Conservation (phyloP, 495 filamentous ascomycete genomes). For the Xylaria cubensis region DNA sequence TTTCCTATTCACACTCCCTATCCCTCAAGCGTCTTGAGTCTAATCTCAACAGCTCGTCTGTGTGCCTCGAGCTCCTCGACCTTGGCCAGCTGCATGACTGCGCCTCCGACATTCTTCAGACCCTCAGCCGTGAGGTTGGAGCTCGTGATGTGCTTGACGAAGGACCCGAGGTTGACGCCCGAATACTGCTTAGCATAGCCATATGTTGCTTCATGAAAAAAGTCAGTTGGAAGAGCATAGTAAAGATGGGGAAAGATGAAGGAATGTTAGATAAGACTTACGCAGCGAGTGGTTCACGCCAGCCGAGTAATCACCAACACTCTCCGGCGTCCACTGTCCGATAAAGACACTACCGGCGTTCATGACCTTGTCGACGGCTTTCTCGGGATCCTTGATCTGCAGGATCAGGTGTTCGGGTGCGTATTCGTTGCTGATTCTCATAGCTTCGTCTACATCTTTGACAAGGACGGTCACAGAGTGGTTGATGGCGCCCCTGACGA, state of each 20-base stretch:
- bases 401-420: conserved; percentile 98
- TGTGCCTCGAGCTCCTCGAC: conserved; percentile 97
- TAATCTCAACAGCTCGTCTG: conserved; percentile 86
- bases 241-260: neutral
- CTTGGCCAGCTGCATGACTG: conserved; percentile 91
- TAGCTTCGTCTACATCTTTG: conserved; percentile 78
- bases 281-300: conserved; percentile 97
- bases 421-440: conserved; percentile 88
- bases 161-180: conserved; percentile 92
- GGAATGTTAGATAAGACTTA: conserved; percentile 57
- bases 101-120: conserved; percentile 77
- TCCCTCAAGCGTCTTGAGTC: conserved; percentile 52
- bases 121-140: conserved; percentile 87
- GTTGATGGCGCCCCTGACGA: conserved; percentile 87
- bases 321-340: conserved; percentile 94
- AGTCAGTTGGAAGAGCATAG: neutral
- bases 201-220: conserved; percentile 75
- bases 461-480: conserved; percentile 92
- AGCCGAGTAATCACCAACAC: conserved; percentile 95
- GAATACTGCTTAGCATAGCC: conserved; percentile 98
- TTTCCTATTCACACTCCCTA: too few species aligned
- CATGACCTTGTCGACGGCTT: conserved; percentile 77
- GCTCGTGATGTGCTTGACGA: conserved; percentile 95
- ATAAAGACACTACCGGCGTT: conserved; percentile 97
- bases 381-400: conserved; percentile 76